phyloP scores from a whole-genome alignment of 1,139 yeast genomes.

The Candida freyschussii region DNA sequence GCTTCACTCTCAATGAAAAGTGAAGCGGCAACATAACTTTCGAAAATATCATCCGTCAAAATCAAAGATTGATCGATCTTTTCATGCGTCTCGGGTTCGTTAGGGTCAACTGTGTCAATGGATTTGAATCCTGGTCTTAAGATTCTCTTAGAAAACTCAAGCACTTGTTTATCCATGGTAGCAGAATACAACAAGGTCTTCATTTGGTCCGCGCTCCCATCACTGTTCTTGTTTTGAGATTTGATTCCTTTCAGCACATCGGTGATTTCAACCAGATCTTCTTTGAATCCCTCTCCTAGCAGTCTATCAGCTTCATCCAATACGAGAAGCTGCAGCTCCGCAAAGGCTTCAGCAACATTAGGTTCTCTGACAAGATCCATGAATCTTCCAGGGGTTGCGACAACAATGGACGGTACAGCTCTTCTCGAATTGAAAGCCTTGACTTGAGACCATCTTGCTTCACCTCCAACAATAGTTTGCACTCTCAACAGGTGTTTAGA shows the following conservation, averaged over 20 bases:
- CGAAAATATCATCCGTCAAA: slow-evolving; percentile 42
- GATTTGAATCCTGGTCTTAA: slow-evolving; percentile 60
- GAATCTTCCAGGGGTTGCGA: slow-evolving; percentile 91
- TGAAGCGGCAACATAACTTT: slow-evolving; percentile 50
- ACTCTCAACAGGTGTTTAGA: slow-evolving; percentile 31
- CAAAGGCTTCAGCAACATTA: slow-evolving; percentile 46
- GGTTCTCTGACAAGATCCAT: slow-evolving; percentile 49
- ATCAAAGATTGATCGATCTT: slow-evolving; percentile 66
- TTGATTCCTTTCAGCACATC: slow-evolving; percentile 40
- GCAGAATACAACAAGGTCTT: slow-evolving; percentile 84
- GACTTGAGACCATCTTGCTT: slow-evolving; percentile 36
- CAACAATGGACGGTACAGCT: slow-evolving; percentile 48
- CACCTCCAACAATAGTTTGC: slow-evolving; percentile 45
- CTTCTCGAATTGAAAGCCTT: slow-evolving; percentile 25
- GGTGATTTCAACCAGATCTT: slow-evolving; percentile 54
- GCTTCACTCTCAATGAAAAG: slow-evolving; percentile 39
- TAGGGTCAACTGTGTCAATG: slow-evolving; percentile 71
- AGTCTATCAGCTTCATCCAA: slow-evolving; percentile 89
- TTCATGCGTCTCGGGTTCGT: slow-evolving; percentile 75
- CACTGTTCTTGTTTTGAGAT: slow-evolving; percentile 19
- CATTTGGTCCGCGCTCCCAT: slow-evolving; percentile 29
- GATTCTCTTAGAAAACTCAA: slow-evolving; percentile 57
- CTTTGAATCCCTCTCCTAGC: slow-evolving; percentile 71
- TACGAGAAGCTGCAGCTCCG: slow-evolving; percentile 56
- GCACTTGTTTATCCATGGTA: slow-evolving; percentile 69